These are phyloP conservation scores for Aspergillus sp. DNA, from an alignment of 2,329 filamentous ascomycete genomes.

Conservation along the genomic window DNA sequence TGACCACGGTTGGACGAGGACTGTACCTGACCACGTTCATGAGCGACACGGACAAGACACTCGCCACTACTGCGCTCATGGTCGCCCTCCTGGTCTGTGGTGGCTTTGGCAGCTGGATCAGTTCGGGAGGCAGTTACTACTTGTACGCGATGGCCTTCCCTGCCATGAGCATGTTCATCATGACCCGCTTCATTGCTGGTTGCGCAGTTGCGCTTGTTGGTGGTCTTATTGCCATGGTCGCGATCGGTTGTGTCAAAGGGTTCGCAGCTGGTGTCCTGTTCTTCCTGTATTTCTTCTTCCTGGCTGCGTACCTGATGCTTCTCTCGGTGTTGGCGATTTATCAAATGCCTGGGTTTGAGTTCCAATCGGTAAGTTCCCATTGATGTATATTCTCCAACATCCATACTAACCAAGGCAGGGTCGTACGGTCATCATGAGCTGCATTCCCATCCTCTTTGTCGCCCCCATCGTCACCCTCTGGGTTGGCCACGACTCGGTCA, in stretches of 20 bases:
- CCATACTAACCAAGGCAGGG: slow-evolving; percentile 34
- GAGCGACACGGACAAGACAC: slow-evolving; percentile 48
- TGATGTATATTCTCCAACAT: not conserved
- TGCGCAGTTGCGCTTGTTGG: slow-evolving; percentile 55
- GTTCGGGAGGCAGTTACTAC: slow-evolving; percentile 65
- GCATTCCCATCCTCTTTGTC: slow-evolving; percentile 60
- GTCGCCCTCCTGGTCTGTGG: slow-evolving; percentile 63
- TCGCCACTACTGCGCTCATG: slow-evolving; percentile 62
- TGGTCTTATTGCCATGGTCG: slow-evolving; percentile 57
- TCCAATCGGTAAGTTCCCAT: slow-evolving; percentile 46
- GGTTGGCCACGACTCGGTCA: slow-evolving; percentile 55
- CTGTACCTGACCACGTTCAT: slow-evolving; percentile 65
- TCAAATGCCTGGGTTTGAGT: slow-evolving; percentile 56
- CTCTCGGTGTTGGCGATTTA: slow-evolving; percentile 56
- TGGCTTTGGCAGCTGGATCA: slow-evolving; percentile 66
- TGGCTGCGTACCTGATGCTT: slow-evolving; percentile 60
- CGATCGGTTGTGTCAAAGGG: slow-evolving; percentile 51
- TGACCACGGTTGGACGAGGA: slow-evolving; percentile 63
- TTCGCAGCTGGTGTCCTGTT: slow-evolving; percentile 58
- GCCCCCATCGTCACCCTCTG: slow-evolving; percentile 61
- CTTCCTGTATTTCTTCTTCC: slow-evolving; percentile 60
- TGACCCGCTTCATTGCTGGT: slow-evolving; percentile 54
- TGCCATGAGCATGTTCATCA: slow-evolving; percentile 58
- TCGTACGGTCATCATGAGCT: slow-evolving; percentile 58
- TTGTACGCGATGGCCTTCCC: slow-evolving; percentile 60